Evolutionary conservation across 805 yeast species (phyloP).

Genomic region (Hanseniaspora clermontiae): DNA sequence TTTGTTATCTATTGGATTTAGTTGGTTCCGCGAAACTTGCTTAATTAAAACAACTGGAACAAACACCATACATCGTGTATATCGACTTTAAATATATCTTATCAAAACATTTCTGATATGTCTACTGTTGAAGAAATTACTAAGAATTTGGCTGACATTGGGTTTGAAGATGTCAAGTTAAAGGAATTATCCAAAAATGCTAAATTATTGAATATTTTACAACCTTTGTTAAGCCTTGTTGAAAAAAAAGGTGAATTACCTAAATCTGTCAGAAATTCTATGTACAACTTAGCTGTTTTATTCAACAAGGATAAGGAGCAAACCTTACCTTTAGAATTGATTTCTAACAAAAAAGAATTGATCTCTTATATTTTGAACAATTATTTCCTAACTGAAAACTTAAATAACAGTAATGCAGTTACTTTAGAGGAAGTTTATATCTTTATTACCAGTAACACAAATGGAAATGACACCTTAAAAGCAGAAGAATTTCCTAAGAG

Average conservation of each 20-base stretch:
- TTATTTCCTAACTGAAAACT: constrained; percentile 10
- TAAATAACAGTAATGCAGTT: constrained; percentile 9
- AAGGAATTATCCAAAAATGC: constrained; percentile 74
- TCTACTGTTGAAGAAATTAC: constrained; percentile 28
- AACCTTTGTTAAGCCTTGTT: constrained; percentile 40
- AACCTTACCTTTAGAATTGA: constrained; percentile 26
- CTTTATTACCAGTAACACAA: constrained; percentile 39
- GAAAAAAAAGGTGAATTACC: constrained; percentile 32
- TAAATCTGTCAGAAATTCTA: constrained; percentile 47
- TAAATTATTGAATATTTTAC: constrained; percentile 64
- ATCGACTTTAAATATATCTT: too few species aligned
- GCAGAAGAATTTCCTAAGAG: constrained; percentile 38
- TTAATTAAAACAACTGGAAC: too few species aligned
- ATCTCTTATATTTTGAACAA: constrained; percentile 32
- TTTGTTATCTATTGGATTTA: background rate
- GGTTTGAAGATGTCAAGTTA: constrained; percentile 61
- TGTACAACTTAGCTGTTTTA: constrained; percentile 67
- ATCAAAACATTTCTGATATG: constrained; percentile 13
- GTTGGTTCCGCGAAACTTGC: background rate
- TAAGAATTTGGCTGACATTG: constrained; percentile 32
- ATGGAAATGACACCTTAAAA: constrained; percentile 28
- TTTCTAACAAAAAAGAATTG: constrained; percentile 23
- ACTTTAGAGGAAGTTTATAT: constrained; percentile 58
- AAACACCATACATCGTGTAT: background rate
- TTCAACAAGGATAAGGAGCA: constrained; percentile 36